phyloP scores from a whole-genome alignment of 306 rosid genomes.

The Acacia melanoxylon region DNA sequence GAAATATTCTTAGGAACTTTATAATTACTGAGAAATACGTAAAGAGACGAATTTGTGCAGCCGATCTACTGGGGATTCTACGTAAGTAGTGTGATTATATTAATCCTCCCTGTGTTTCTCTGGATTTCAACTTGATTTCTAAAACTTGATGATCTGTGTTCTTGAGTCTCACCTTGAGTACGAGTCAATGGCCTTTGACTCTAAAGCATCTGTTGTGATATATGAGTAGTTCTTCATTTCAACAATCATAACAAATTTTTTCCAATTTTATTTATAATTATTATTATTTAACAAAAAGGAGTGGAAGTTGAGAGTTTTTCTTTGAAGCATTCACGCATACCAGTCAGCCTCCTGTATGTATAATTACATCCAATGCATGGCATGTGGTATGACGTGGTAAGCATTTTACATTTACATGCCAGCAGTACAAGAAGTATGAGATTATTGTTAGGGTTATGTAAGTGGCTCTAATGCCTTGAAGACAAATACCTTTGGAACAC shows the following conservation, averaged over 20 bases:
- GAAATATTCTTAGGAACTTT: slow-evolving; percentile 17
- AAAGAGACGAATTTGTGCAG: slow-evolving; percentile 55
- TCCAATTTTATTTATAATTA: background rate
- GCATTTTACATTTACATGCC: background rate
- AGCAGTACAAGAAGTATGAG: background rate
- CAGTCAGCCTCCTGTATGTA: background rate
- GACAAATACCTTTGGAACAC: background rate
- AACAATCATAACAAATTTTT: background rate
- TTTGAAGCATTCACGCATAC: background rate
- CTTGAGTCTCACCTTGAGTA: slow-evolving; percentile 22
- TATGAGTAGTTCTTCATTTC: background rate
- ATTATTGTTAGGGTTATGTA: background rate
- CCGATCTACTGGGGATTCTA: slow-evolving; percentile 65
- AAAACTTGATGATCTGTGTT: slow-evolving; percentile 10
- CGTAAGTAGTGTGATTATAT: slow-evolving; percentile 49
- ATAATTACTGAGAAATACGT: slow-evolving; percentile 52
- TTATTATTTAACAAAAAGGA: background rate
- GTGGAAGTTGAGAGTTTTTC: background rate
- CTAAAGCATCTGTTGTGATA: slow-evolving; percentile 1
- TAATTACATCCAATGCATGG: background rate
- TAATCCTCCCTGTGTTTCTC: background rate
- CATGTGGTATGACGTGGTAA: background rate
- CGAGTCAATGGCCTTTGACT: background rate
- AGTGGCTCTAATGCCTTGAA: background rate
- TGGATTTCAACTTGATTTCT: slow-evolving; percentile 20